Conservation (phyloP, 2,329 filamentous ascomycete genomes). For the Madurella mycetomatis region DNA sequence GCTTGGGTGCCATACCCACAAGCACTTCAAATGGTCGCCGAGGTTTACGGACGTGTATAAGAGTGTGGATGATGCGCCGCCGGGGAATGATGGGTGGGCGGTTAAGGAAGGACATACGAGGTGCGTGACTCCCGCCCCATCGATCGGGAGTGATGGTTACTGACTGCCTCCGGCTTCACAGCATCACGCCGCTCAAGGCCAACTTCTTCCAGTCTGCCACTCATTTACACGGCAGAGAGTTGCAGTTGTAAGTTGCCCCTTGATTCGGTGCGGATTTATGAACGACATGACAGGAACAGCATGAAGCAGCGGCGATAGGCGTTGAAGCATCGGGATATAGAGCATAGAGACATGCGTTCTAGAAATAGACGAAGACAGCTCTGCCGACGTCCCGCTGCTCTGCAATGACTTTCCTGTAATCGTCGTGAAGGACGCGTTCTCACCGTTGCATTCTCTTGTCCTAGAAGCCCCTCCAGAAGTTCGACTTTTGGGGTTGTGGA, state of each 20-base stretch:
- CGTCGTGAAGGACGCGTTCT: slow-evolving; percentile 5
- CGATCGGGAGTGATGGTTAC: background rate
- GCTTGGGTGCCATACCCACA: slow-evolving; percentile 59
- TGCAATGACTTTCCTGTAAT: background rate
- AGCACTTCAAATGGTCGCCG: slow-evolving; percentile 93
- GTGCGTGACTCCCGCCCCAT: slow-evolving; percentile 41
- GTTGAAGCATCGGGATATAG: slow-evolving; percentile 19
- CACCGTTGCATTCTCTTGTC: slow-evolving; percentile 8
- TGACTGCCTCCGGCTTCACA: slow-evolving; percentile 34
- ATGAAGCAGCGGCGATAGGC: slow-evolving; percentile 7
- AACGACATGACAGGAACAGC: slow-evolving; percentile 12
- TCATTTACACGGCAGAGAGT: slow-evolving; percentile 62
- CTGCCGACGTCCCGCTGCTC: slow-evolving; percentile 5
- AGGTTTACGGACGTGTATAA: slow-evolving; percentile 81
- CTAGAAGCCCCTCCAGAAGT: slow-evolving; percentile 8
- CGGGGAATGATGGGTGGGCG: slow-evolving; percentile 89
- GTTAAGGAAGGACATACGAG: slow-evolving; percentile 84
- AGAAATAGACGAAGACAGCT: slow-evolving; percentile 20
- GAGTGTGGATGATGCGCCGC: slow-evolving; percentile 72
- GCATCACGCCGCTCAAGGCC: slow-evolving; percentile 83
- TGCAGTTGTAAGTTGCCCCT: slow-evolving; percentile 64
- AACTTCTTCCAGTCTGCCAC: slow-evolving; percentile 79
- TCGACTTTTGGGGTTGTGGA: slow-evolving; percentile 11
- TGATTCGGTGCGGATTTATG: slow-evolving; percentile 14
- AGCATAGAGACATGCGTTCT: slow-evolving; percentile 26